Base-by-base conservation (phyloP, 306 rosid genomes). In the Pterocarpus santalinus region DNA sequence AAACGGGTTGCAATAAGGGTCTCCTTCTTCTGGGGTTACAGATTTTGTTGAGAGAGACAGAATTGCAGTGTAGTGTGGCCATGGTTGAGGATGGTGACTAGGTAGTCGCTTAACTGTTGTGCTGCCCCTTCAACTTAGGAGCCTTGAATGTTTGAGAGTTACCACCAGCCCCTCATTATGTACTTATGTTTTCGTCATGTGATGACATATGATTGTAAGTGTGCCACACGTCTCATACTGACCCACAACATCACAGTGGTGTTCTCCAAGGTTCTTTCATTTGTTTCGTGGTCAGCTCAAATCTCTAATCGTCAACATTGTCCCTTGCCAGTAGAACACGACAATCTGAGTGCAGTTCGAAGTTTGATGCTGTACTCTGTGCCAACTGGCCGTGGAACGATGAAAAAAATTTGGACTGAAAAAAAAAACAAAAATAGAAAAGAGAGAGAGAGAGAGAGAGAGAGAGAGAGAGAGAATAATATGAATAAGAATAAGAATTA, bases 51-150 rank as follows among this genome's bases (percentile, higher is more conserved):
- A 84, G 77, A 72, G 49, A 15, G 35, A 91, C 86, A 71, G 88
- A 82, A 77, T 79, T 65, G 84, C 91, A 79, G 11, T 82, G 90
- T 77, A 83, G 58, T 1, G 86, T 77, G 36, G 95, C 90, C 95
- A 94, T 92, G 75, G 87, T 57, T n/a, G 53, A 5, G 13, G 30
- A 12, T 71, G 57, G 32, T 2, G 47, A 22, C 46, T 1, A 4
- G 7, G 46, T 5, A 41, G 9, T 41, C 9, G 7, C 46, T 5
- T 41, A 5, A 41, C 7, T 43, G 10, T 22, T 22, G 47, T 43
- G 11, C 4, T 52, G 62, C 9, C 62, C 10, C 62, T 44, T 65
- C 17, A 69, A 65, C 81, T 30, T 52, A 43, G 32, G 13, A 44
- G 77, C 30, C 51, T 43, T 9, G 73, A 80, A 9, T 2, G 49